Conservation (phyloP, 2,329 filamentous ascomycete species). For the Sporothrix globosa region DNA sequence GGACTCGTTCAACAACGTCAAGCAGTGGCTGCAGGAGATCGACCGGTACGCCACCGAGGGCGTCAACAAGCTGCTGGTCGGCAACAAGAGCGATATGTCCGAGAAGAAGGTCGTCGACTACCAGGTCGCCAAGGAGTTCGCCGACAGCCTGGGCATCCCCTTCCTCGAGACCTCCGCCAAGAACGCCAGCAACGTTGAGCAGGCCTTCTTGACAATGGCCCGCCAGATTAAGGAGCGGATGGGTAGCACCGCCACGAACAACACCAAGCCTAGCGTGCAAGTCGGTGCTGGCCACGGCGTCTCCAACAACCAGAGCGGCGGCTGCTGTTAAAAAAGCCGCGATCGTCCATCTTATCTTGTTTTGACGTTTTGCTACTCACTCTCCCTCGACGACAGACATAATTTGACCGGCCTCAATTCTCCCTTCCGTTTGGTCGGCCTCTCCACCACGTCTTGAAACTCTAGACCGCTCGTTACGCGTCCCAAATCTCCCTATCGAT, state of each 20-base stretch:
- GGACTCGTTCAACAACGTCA: slow-evolving; percentile 99
- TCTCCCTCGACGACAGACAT: background rate
- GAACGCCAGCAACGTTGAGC: slow-evolving; percentile 99
- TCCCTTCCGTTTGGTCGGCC: background rate
- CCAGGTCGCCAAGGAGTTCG: slow-evolving; percentile 99
- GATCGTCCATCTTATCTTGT: background rate
- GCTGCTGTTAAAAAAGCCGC: slow-evolving; percentile 44
- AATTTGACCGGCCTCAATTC: background rate
- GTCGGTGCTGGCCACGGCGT: slow-evolving; percentile 95
- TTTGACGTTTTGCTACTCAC: background rate
- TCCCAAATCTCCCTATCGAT: background rate
- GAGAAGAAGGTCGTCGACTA: slow-evolving; percentile 99
- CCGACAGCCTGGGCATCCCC: slow-evolving; percentile 96
- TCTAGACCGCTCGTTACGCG: background rate
- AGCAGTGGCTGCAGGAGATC: slow-evolving; percentile 99
- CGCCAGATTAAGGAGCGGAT: slow-evolving; percentile 99
- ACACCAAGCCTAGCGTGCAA: slow-evolving; percentile 98
- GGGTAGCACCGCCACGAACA: slow-evolving; percentile 92
- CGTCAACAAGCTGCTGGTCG: slow-evolving; percentile 98
- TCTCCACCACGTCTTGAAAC: background rate
- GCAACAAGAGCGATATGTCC: slow-evolving; percentile 99
- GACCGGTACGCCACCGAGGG: slow-evolving; percentile 98
- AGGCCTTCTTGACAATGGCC: slow-evolving; percentile 99
- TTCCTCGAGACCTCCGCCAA: slow-evolving; percentile 99
- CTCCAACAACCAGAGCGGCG: slow-evolving; percentile 53